Evolutionary conservation across 257 asterid genomes (phyloP).

Genomic region (Petunia secreta): DNA sequence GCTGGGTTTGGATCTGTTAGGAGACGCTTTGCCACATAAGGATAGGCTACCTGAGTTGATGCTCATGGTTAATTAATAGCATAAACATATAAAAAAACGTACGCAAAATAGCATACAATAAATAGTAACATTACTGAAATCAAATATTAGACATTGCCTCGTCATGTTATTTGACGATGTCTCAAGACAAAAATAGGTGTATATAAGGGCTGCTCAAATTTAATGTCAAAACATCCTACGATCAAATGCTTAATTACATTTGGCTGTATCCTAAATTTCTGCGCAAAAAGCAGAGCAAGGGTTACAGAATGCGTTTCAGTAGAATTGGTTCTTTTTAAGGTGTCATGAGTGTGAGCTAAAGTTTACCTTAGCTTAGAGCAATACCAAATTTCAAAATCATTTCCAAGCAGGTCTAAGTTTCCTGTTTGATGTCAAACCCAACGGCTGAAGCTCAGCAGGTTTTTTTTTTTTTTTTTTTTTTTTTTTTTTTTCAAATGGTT

Average conservation of each 20-base stretch:
- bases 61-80: neutral
- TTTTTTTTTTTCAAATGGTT: neutral
- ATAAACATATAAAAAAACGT: neutral
- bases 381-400: neutral
- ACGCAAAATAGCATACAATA: conserved; percentile 16
- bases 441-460: neutral
- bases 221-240: neutral
- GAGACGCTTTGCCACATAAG: conserved; percentile 96
- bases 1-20: conserved; percentile 99
- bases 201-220: neutral
- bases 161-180: neutral
- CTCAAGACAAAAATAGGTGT: neutral
- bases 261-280: neutral
- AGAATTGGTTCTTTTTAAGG: neutral
- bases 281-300: neutral
- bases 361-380: neutral
- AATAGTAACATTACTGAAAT: conserved; percentile 9
- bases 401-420: conserved; percentile 14
- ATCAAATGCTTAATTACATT: neutral
- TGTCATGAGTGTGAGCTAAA: conserved; percentile 14
- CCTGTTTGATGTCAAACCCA: neutral
- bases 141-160: neutral
- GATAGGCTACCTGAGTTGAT: conserved; percentile 90
- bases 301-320: neutral
- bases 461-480: neutral